Base-by-base conservation (phyloP, 768 basidiomycete genomes). In the Boletus rex-veris region DNA sequence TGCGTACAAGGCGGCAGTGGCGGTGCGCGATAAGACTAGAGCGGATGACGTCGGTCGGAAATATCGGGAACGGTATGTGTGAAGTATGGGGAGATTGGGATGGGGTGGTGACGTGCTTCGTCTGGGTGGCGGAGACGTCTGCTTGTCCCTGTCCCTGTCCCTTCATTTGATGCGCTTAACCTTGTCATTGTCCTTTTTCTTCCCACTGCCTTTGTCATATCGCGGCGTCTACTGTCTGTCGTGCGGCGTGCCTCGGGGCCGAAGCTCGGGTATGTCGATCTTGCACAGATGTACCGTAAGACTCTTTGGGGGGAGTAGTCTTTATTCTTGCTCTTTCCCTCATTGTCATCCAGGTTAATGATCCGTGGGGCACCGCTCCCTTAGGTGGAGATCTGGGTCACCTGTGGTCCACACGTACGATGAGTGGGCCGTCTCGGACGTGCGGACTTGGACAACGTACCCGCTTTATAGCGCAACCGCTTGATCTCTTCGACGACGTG, bases 211-310 rank as follows among this genome's bases (percentile, higher is more conserved):
- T 2, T 33, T 38, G 31, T 57, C 54, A 16, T 28, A 45, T 24
- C 38, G 50, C 7, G 21, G 4, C n/a, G 11, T 35, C 8, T 38
- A 51, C 9, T 18, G 43, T 35, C 35, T 24, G 16, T 50, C 37
- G 4, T 10, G 18, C 3, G 33, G 36, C 16, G 51, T 31, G 1
- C 61, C 28, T 19, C 62, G 55, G 5, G 65, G 62, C 6, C 52
- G 79, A 15, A 93, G 78, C 64, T 93, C 90, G 0, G 90, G 90
- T 82, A 93, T 92, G 14, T 85, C 75, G 44, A 93, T 90, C 75
- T 92, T 92, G 76, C 89, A 90, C 16, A 93, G 70, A 67, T 92
- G 90, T 2, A 92, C 77, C 0, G 77, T 78, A 0, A 93, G 75
- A 56, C 78, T 83, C 31, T 75, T 78, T 1, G 89, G 90, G 1